Base-by-base conservation (phyloP, 768 basidiomycete genomes). In the Kwoniella sp. region DNA sequence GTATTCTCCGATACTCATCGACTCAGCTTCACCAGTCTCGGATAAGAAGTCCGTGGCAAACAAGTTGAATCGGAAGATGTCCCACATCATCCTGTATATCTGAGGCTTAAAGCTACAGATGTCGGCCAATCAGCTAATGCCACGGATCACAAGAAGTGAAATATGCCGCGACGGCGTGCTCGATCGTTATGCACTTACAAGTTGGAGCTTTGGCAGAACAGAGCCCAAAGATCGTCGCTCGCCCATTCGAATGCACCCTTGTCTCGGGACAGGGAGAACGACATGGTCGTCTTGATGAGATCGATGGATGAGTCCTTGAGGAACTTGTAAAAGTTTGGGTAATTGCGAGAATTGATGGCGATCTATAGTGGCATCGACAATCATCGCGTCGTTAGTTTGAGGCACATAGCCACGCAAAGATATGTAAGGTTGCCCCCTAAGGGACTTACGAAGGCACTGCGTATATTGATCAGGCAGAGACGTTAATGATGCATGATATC, bases 61-160 rank as follows among this genome's bases (percentile, higher is more conserved):
- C 3, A 61, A 37, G 26, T 61, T 61, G 52, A 61, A 61, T 54
- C 60, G 30, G 15, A 61, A 45, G 17, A 61, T 61, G 38, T 61
- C 60, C 60, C 60, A 61, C 60, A 61, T 61, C 60, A 61, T 61
- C 22, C 60, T 30, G n/a, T 61, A 61, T 7, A 61, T 38, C 8
- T 51, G 60, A 15, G 51, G 60, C 25, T 61, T 61, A 26, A 45
- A 55, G n/a, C 60, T 61, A 23, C 50, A 51, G 20, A 41, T 51
- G 29, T 17, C 26, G 12, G 29, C 4, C 20, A 28, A 23, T 28
- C 17, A 45, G 41, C 34, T 37, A 13, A 48, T 48, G 8, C 20
- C 47, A 48, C 20, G n/a, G n/a, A n/a, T n/a, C n/a, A n/a, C n/a
- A n/a, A n/a, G n/a, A n/a, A n/a, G n/a, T n/a, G n/a, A n/a, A n/a